These are phyloP conservation scores for Plenodomus tracheiphilus DNA, from an alignment of 2,329 filamentous ascomycete genomes.

Conservation along the genomic window DNA sequence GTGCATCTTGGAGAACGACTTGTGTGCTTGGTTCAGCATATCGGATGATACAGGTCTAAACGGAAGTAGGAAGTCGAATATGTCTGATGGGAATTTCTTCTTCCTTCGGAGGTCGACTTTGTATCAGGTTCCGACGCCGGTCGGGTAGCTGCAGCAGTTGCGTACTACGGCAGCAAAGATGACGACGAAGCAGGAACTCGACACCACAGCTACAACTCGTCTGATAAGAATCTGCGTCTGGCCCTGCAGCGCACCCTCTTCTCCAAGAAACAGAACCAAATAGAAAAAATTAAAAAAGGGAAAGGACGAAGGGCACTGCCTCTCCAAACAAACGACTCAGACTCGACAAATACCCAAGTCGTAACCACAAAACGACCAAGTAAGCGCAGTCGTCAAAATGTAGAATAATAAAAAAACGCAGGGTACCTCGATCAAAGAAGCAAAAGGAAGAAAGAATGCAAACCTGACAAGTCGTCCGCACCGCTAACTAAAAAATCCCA, in stretches of 20 bases:
- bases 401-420: slow-evolving; percentile 4
- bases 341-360: background rate
- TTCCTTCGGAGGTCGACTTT: background rate
- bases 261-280: slow-evolving; percentile 2
- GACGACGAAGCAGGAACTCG: slow-evolving; percentile 3
- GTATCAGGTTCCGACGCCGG: background rate
- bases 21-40: slow-evolving; percentile 43
- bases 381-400: background rate
- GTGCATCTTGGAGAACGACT: slow-evolving; percentile 48
- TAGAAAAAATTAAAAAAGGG: slow-evolving; percentile 4
- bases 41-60: slow-evolving; percentile 8
- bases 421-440: background rate
- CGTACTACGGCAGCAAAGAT: background rate
- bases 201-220: background rate
- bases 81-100: background rate
- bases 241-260: slow-evolving; percentile 17
- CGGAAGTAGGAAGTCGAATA: background rate
- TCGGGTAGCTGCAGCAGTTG: slow-evolving; percentile 6
- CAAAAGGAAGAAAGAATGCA: slow-evolving; percentile 6
- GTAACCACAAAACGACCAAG: background rate
- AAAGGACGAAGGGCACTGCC: slow-evolving; percentile 1
- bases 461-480: background rate
- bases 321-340: background rate
- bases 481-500: too few species aligned
- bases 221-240: slow-evolving; percentile 3